phyloP scores from a whole-genome alignment of 495 filamentous ascomycete genomes.

The Beverwykella pulmonaria region DNA sequence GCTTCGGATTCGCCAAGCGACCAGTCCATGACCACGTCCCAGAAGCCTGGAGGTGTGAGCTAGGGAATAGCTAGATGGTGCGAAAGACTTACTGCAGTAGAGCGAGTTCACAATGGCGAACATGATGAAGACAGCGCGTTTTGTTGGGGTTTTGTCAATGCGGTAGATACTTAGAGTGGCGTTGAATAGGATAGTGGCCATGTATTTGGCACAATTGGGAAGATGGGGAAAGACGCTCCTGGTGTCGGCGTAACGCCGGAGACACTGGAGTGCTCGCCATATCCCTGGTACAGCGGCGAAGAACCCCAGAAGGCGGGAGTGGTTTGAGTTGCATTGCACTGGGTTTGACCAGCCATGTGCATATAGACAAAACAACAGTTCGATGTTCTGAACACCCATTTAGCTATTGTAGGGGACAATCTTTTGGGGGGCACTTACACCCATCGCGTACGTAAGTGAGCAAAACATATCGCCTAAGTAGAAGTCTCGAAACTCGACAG shows the following conservation, averaged over 20 bases:
- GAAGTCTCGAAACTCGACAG: conserved; percentile 96
- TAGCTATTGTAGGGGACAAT: conserved; percentile 28
- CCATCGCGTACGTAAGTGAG: conserved; percentile 85
- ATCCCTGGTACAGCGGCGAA: conserved; percentile 81
- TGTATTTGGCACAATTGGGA: conserved; percentile 90
- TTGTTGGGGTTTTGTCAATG: conserved; percentile 60
- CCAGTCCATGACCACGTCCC: conserved; percentile 98
- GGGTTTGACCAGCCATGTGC: conserved; percentile 71
- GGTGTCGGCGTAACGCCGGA: conserved; percentile 87
- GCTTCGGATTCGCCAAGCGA: conserved; percentile 76
- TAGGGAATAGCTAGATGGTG: neutral
- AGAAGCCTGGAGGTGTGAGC: conserved; percentile 55
- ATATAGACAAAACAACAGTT: conserved; percentile 94
- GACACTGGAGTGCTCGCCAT: conserved; percentile 86
- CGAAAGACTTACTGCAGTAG: conserved; percentile 60
- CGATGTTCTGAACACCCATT: conserved; percentile 66
- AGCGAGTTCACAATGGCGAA: conserved; percentile 78
- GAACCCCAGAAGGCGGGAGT: conserved; percentile 84
- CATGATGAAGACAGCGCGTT: conserved; percentile 71
- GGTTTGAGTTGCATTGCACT: conserved; percentile 76
- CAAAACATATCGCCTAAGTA: conserved; percentile 98
- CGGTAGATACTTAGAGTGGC: conserved; percentile 78
- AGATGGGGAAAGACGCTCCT: conserved; percentile 87
- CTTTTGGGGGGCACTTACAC: conserved; percentile 59
- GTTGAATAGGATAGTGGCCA: conserved; percentile 78